A percentile compares a stretch with the other conserved stretches of the same genome.
These are phyloP conservation scores for Lactarius psammicola DNA, from an alignment of 768 basidiomycete genomes.

Conservation along the genomic window DNA sequence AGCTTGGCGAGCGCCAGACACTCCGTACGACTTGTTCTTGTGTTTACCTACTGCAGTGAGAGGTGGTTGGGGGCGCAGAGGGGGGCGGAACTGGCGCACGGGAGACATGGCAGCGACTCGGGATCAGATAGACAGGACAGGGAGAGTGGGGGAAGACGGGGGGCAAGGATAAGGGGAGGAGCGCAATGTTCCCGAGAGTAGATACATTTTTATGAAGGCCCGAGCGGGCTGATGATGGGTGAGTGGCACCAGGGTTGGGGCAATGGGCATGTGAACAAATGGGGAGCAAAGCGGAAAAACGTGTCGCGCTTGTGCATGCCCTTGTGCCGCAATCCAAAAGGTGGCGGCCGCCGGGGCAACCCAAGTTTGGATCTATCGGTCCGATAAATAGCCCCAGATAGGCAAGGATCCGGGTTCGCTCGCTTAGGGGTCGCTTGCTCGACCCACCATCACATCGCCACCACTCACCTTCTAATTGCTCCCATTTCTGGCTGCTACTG, in stretches of 20 bases:
- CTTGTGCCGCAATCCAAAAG: background rate
- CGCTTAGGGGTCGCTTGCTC: background rate
- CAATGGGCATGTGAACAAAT: slow-evolving; percentile 24
- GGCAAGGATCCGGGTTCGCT: background rate
- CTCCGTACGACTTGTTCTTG: slow-evolving; percentile 34
- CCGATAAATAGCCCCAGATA: background rate
- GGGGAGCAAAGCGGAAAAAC: slow-evolving; percentile 1
- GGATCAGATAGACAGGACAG: background rate
- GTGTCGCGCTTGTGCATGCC: slow-evolving; percentile 17
- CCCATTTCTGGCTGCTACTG: background rate
- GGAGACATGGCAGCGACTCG: slow-evolving; percentile 19
- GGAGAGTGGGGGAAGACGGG: background rate
- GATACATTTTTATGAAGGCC: slow-evolving; percentile 15
- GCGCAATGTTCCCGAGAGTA: slow-evolving; percentile 4
- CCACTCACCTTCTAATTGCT: background rate
- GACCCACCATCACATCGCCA: background rate
- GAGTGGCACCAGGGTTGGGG: slow-evolving; percentile 27
- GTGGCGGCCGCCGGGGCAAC: background rate
- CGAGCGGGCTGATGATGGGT: background rate
- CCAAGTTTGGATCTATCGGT: background rate
- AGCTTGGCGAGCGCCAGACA: slow-evolving; percentile 70
- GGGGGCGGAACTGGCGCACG: slow-evolving; percentile 12
- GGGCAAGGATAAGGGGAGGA: background rate
- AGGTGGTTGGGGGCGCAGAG: slow-evolving; percentile 1
- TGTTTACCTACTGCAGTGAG: slow-evolving; percentile 25